Base-by-base conservation (phyloP, 2,329 filamentous ascomycete species). In the Claviceps humidiphila region DNA sequence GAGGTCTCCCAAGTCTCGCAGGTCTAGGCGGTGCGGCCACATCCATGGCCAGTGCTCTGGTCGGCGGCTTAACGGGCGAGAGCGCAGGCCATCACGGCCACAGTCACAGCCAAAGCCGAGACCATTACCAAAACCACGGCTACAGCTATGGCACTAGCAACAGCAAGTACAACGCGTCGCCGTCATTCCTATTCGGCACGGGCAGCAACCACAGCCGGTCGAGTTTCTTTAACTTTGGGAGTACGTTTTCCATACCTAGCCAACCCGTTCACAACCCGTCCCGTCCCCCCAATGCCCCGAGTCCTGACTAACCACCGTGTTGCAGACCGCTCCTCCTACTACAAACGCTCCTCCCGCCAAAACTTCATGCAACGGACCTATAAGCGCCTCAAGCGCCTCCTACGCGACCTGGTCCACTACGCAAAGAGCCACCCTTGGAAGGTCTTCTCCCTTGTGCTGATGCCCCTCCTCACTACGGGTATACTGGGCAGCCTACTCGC, bases 381-480 rank as follows among this genome's bases (percentile, higher is more conserved):
- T 66, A 79, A 80, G 67, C 84, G 88, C 61, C 79, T 96, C 55
- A 85, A 84, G 64, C 82, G 85, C 44, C 79, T 95, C 56, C 71
- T 95, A 53, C 85, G 85, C 62, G 84, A 95, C 64, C 81, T 96
- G 8, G 75, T 85, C 65, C 80, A 84, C 65, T 95, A 91, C 70
- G 85, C 87, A 61, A 85, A 87, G 64, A 77, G 81, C 40, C 85
- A 96, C 70, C 91, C 90, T 0, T 71, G 89, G 64, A 94, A 94
- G 71, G 87, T 95, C 47, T 87, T 96, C 72, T 75, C 87, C 74
- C 78, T 89, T 56, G 84, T 95, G 56, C 78, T 96, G 61, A 81
- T 96, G 78, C 91, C 91, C 9, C 76, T 97, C 53, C 73, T 96
- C 61, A 89, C 85, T 1, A 88, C 88, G 50, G 91, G 91, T 37